A percentile compares a stretch with the other conserved stretches of the same genome.
These are phyloP conservation scores for Talaromyces sp. DNA, from an alignment of 2,329 filamentous ascomycete genomes.

Conservation along the genomic window DNA sequence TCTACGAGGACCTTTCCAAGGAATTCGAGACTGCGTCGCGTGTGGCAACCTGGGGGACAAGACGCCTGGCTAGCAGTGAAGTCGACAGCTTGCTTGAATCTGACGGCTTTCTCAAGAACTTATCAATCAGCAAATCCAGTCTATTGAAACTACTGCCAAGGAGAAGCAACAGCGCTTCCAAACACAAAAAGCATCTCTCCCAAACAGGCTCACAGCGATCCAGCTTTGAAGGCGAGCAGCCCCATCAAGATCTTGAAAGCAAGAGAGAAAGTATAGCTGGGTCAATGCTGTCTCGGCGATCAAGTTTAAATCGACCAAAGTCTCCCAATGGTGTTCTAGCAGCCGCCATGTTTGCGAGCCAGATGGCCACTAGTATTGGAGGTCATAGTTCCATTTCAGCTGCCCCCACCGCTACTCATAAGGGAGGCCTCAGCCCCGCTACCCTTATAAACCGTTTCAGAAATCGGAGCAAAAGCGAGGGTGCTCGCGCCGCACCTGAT, in stretches of 20 bases:
- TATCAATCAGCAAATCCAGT: conserved; percentile 38
- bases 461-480: conserved; percentile 55
- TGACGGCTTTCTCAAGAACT: conserved; percentile 39
- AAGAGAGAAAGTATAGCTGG: conserved; percentile 25
- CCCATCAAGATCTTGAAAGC: conserved; percentile 14
- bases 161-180: conserved; percentile 43
- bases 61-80: conserved; percentile 48
- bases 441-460: conserved; percentile 40
- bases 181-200: conserved; percentile 36
- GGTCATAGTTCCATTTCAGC: conserved; percentile 56
- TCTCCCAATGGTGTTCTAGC: conserved; percentile 41
- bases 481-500: conserved; percentile 40
- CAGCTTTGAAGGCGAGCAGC: conserved; percentile 21
- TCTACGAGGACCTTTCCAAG: conserved; percentile 45
- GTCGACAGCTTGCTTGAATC: conserved; percentile 43
- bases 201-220: conserved; percentile 21
- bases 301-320: conserved; percentile 35
- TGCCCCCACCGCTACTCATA: conserved; percentile 30
- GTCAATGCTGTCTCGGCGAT: conserved; percentile 32
- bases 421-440: conserved; percentile 42
- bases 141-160: conserved; percentile 35
- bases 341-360: conserved; percentile 36
- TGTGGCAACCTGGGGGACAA: conserved; percentile 52
- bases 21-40: conserved; percentile 53
- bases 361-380: conserved; percentile 40